Percentiles rank a stretch among this genome's conserved stretches.
phyloP scores from a whole-genome alignment of 108 stramenopile genomes.

The Cyclotella distinguenda region DNA sequence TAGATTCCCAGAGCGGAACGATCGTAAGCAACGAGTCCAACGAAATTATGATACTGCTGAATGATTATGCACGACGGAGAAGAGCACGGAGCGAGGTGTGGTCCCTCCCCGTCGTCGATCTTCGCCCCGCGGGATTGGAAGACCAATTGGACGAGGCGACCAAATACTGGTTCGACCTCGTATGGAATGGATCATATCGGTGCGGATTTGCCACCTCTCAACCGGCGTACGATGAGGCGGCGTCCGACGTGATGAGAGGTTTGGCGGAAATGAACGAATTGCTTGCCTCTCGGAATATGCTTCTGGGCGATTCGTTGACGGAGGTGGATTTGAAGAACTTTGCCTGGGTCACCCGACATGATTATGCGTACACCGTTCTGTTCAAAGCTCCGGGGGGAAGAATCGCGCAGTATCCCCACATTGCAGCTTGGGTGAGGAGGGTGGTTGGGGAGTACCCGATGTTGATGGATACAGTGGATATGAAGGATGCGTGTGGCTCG shows the following conservation, averaged over 20 bases:
- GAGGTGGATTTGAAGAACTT: slow-evolving; percentile 78
- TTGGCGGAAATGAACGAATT: slow-evolving; percentile 55
- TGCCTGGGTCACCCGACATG: slow-evolving; percentile 78
- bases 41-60: slow-evolving; percentile 87
- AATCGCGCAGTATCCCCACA: slow-evolving; percentile 43
- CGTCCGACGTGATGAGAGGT: slow-evolving; percentile 63
- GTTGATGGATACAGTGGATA: slow-evolving; percentile 64
- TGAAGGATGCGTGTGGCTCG: slow-evolving; percentile 67
- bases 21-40: slow-evolving; percentile 88
- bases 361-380: slow-evolving; percentile 79
- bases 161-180: slow-evolving; percentile 79
- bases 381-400: slow-evolving; percentile 72
- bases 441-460: slow-evolving; percentile 41
- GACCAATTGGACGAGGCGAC: slow-evolving; percentile 62
- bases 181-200: slow-evolving; percentile 85
- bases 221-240: slow-evolving; percentile 72
- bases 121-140: slow-evolving; percentile 70
- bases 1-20: slow-evolving; percentile 67
- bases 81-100: slow-evolving; percentile 1
- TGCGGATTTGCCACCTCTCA: slow-evolving; percentile 89
- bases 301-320: slow-evolving; percentile 60
- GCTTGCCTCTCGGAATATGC: slow-evolving; percentile 49
- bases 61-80: slow-evolving; percentile 47
- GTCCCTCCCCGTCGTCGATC: slow-evolving; percentile 40
- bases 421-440: slow-evolving; percentile 47